These are phyloP conservation scores for Aureobasidium sp. DNA, from an alignment of 2,329 filamentous ascomycete species.

Conservation along the genomic window DNA sequence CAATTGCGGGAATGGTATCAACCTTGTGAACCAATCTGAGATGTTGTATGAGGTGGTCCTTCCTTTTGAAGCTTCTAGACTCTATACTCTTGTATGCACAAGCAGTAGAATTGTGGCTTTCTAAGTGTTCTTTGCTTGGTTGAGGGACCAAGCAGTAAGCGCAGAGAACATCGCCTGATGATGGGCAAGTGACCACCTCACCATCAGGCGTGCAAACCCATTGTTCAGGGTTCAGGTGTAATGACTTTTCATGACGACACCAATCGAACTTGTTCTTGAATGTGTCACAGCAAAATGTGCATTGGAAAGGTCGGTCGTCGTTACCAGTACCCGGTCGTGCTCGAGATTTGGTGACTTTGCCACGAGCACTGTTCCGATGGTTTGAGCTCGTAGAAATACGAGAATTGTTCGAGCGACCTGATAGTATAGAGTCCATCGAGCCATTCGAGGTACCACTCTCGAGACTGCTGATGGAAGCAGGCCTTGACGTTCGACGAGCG, in stretches of 20 bases:
- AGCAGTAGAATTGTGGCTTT: conserved; percentile 51
- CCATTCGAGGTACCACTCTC: conserved; percentile 9
- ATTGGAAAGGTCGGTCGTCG: conserved; percentile 38
- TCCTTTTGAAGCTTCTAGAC: conserved; percentile 57
- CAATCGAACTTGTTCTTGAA: conserved; percentile 54
- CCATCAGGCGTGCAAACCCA: conserved; percentile 54
- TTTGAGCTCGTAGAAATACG: background rate
- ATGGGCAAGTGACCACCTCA: conserved; percentile 31
- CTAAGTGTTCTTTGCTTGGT: conserved; percentile 42
- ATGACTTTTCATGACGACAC: conserved; percentile 59
- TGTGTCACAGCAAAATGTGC: conserved; percentile 51
- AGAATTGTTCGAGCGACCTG: background rate
- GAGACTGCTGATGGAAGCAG: conserved; percentile 9
- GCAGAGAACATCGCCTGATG: background rate
- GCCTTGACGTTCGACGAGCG: conserved; percentile 1
- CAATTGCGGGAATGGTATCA: conserved; percentile 55
- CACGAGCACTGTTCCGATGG: background rate
- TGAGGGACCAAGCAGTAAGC: conserved; percentile 1
- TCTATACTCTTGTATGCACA: conserved; percentile 61
- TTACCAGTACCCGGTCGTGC: background rate
- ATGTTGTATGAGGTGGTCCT: conserved; percentile 57
- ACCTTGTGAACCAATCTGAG: conserved; percentile 53
- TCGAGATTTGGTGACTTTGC: conserved; percentile 9
- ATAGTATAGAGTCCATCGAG: conserved; percentile 9
- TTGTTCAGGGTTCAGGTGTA: conserved; percentile 60